These are phyloP conservation scores for Nemophila menziesii DNA, from an alignment of 257 asterid genomes.

Conservation along the genomic window DNA sequence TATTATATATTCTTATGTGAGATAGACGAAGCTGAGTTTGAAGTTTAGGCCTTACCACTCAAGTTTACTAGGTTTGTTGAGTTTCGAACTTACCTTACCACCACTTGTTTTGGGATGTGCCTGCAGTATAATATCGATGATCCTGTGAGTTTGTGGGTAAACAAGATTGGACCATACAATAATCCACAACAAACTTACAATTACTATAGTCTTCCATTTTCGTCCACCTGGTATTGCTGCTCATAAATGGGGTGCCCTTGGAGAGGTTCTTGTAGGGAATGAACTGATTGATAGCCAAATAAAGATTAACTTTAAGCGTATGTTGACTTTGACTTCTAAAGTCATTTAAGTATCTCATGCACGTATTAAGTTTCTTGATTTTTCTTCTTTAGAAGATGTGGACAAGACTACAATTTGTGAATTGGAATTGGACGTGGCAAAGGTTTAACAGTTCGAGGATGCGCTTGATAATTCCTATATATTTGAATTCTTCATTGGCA, in stretches of 20 bases:
- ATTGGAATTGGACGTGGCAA: slow-evolving; percentile 45
- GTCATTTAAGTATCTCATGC: not conserved
- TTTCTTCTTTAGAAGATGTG: slow-evolving; percentile 36
- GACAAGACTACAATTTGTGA: slow-evolving; percentile 39
- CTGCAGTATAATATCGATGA: slow-evolving; percentile 50
- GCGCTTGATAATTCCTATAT: slow-evolving; percentile 57
- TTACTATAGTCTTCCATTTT: slow-evolving; percentile 61
- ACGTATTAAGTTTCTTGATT: not conserved
- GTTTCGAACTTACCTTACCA: not conserved
- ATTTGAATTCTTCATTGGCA: slow-evolving; percentile 73
- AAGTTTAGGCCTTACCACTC: no score
- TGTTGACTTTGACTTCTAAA: slow-evolving; percentile 4
- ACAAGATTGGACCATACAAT: slow-evolving; percentile 69
- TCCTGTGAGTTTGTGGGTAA: slow-evolving; percentile 53
- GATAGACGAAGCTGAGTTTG: no score
- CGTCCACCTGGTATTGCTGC: slow-evolving; percentile 32
- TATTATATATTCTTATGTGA: no score
- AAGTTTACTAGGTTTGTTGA: no score
- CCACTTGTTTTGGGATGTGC: slow-evolving; percentile 7
- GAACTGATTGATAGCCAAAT: slow-evolving; percentile 68
- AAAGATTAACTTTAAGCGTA: slow-evolving; percentile 59
- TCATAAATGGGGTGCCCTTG: slow-evolving; percentile 64
- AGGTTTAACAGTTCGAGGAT: slow-evolving; percentile 54
- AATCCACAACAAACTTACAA: slow-evolving; percentile 80
- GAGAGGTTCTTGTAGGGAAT: slow-evolving; percentile 67